Evolutionary conservation across 441 rosid species (phyloP).

Genomic region (Euphorbia schlechtendalii): DNA sequence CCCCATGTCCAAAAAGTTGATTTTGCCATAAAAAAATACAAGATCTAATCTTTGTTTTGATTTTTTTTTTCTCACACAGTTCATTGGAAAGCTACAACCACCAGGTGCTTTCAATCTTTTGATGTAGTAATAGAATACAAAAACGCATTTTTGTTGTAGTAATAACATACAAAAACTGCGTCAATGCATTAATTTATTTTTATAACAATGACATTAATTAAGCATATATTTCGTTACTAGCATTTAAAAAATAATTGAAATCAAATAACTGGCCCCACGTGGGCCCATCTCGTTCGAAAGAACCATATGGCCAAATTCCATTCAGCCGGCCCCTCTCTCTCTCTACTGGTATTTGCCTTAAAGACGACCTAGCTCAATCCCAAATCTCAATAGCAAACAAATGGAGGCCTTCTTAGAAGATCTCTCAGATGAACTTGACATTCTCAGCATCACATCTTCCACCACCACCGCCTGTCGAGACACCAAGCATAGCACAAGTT

Average conservation of each 20-base stretch:
- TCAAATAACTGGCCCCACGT: conserved; percentile 11
- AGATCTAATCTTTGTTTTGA: too few species aligned
- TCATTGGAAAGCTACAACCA: too few species aligned
- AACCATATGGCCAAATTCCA: conserved; percentile 26
- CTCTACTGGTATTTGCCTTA: neutral
- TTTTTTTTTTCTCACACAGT: too few species aligned
- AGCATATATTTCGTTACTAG: too few species aligned
- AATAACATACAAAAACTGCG: too few species aligned
- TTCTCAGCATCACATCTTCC: conserved; percentile 39
- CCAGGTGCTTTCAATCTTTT: too few species aligned
- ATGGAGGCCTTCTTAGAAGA: conserved; percentile 31
- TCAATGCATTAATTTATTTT: too few species aligned
- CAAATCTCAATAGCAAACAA: neutral
- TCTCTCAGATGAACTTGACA: conserved; percentile 33
- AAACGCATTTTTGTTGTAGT: neutral
- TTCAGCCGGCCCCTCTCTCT: conserved; percentile 24
- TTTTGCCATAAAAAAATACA: too few species aligned
- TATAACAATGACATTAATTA: neutral
- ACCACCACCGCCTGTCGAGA: conserved; percentile 19
- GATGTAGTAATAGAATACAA: neutral
- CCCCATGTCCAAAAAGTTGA: too few species aligned
- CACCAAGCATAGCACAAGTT: conserved; percentile 28
- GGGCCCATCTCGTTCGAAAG: conserved; percentile 14
- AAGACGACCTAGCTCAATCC: conserved; percentile 14
- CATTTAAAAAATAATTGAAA: neutral